Evolutionary conservation across 495 filamentous ascomycete species (phyloP), one percentile per base, ranked within the genome.

Genomic region (Daldinia vernicosa): DNA sequence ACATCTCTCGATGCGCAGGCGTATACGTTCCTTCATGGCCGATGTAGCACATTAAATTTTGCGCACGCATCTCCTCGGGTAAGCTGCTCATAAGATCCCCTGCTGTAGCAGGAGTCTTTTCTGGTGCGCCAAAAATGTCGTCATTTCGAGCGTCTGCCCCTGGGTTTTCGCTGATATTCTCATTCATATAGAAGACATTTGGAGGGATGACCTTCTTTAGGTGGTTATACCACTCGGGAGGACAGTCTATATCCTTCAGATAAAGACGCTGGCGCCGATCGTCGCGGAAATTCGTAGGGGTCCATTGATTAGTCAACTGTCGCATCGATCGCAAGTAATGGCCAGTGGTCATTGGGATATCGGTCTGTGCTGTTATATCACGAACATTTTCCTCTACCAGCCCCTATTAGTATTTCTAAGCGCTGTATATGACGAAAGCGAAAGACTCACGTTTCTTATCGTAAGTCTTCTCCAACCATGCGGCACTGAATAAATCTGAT

Each of bases 1-100:
- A 99, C 95, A 99, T 99, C 76, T 99, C 95, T 75, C 93, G 90
- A 78, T 99, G 95, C 15, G 93, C 91, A 58, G 95, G 94, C 0
- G 95, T 99, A 75, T 96, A 99, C 2, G 95, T 99, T 0, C 95
- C 95, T 80, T 99, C 95, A 72, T 98, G 95, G 2, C 95, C 95
- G 70, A 98, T 90, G 76, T 99, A 99, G 80, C 94, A 98, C 95
- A 98, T 97, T 75, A 99, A 84, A 64, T 99, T 99, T 67, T 96
- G 90, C 6, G 95, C 95, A 19, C 93, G 88, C 91, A 97, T 95
- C 22, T 89, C 82, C 12, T 84, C 78, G 0, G 93, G 92, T n/a
- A 99, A 85, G 68, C 90, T 93, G 76, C 93, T 94, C 95, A 99
- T 99, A 27, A 99, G 79, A 72, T 99, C 95, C 6, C 93, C 94